phyloP scores from a whole-genome alignment of 2,329 filamentous ascomycete species.

The Falciphora oryzae region DNA sequence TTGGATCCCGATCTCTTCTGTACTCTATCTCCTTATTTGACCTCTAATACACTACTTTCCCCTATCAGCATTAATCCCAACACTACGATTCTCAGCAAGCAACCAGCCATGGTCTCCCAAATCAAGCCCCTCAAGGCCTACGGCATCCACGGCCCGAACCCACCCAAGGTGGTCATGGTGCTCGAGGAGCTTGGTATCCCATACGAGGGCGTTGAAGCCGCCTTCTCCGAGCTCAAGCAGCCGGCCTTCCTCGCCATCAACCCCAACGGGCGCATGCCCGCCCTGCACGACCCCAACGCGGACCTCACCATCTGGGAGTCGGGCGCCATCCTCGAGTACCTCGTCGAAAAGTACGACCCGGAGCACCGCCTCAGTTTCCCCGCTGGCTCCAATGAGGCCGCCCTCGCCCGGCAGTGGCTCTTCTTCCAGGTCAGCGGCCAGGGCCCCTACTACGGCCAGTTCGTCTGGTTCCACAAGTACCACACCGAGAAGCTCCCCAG shows the following conservation, averaged over 20 bases:
- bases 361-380: constrained; percentile 33
- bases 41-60: too few relatives aligned
- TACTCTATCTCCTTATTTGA: too few relatives aligned
- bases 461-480: constrained; percentile 17
- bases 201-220: constrained; percentile 19
- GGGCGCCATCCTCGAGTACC: constrained; percentile 43
- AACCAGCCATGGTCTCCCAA: constrained; percentile 13
- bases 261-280: constrained; percentile 14
- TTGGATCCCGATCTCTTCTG: too few relatives aligned
- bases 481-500: constrained; percentile 22
- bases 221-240: constrained; percentile 24
- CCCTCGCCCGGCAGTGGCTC: constrained; percentile 34
- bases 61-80: too few relatives aligned
- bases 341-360: constrained; percentile 39
- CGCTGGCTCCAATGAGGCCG: constrained; percentile 25
- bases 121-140: constrained; percentile 25
- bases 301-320: constrained; percentile 42
- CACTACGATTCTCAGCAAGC: too few relatives aligned
- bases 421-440: constrained; percentile 37
- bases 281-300: constrained; percentile 30
- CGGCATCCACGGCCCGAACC: constrained; percentile 23
- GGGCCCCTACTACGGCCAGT: constrained; percentile 37
- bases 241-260: constrained; percentile 18
- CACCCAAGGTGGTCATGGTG: constrained; percentile 24
- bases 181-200: constrained; percentile 26